These are phyloP conservation scores for Aegilops umbellulata DNA, from an alignment of 176 grass and related monocot genomes.

Conservation along the genomic window DNA sequence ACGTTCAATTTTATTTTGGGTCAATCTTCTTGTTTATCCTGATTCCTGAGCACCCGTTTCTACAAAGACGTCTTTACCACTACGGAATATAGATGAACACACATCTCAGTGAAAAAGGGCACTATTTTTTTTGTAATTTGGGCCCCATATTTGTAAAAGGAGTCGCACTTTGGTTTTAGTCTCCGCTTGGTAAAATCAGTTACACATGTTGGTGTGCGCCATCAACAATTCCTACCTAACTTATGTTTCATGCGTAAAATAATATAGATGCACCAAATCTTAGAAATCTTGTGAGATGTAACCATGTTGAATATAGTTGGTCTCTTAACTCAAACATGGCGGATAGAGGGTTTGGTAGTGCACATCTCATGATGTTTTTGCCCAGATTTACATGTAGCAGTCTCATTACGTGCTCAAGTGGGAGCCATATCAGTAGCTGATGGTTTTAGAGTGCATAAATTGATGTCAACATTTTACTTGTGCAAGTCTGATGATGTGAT, in stretches of 20 bases:
- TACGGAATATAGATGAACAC: not conserved
- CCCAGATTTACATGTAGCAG: not conserved
- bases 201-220: not conserved
- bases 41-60: not conserved
- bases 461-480: not conserved
- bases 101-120: not conserved
- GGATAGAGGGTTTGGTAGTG: not conserved
- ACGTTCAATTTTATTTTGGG: conserved; percentile 16
- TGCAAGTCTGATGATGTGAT: not conserved
- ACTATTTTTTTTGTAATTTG: not conserved
- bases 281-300: not conserved
- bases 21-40: not conserved
- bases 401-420: not conserved
- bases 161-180: not conserved
- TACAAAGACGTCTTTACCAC: not conserved
- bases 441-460: not conserved
- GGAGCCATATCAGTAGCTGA: not conserved
- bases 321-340: not conserved
- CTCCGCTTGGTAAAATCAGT: not conserved
- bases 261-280: not conserved
- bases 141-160: not conserved
- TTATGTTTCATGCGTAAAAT: not conserved
- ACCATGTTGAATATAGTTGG: conserved; percentile 5
- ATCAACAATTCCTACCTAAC: not conserved
- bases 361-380: not conserved